Evolutionary conservation across 2,329 filamentous ascomycete genomes (phyloP), one percentile per base, ranked within the genome.

Genomic region (Phoma sp.): DNA sequence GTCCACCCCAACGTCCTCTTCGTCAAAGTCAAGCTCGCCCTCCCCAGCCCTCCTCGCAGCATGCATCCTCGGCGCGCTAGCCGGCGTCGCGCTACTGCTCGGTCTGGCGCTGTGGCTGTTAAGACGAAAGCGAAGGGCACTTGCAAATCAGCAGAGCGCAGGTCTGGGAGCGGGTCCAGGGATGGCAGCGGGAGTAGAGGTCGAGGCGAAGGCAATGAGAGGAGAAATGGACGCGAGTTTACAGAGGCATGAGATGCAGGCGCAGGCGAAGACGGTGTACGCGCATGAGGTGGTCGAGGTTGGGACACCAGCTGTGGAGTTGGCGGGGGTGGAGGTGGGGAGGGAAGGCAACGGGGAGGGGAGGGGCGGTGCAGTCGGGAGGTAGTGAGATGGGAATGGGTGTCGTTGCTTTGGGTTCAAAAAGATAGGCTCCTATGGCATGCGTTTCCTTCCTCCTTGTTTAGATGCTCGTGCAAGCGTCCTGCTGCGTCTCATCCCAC

Each of bases 161-260:
- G 18, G 18, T 18, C 18, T 18, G 18, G 18, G 18, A 18, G 18
- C 2, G 2, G 18, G 18, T 18, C 18, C 18, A 18, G 18, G 27
- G 35, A 39, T 13, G 14, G 30, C 2, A 14, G 4, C 27, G 24
- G 18, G 27, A 4, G 47, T 30, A 2, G 47, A 49, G 18, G 32
- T 18, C 2, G 47, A 23, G 1, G 18, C 41, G 3, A 40, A 23
- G 13, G 33, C 40, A 13, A 14, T n/a, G 0, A 27, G 41, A 2
- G 35, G 22, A 11, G 49, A 52, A 27, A 38, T 47, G 38, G 38
- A 42, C 13, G 50, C 14, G 4, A 7, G 18, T 2, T 22, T 29
- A 3, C 24, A 40, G 11, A 24, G 51, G 13, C 22, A 48, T 39
- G 51, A 53, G 51, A 39, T 48, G 44, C 23, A 5, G 6, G 27